Percentiles rank a stretch among this genome's conserved stretches.
These are phyloP conservation scores for Populus deltoides DNA, from an alignment of 345 rosid species.

Conservation along the genomic window DNA sequence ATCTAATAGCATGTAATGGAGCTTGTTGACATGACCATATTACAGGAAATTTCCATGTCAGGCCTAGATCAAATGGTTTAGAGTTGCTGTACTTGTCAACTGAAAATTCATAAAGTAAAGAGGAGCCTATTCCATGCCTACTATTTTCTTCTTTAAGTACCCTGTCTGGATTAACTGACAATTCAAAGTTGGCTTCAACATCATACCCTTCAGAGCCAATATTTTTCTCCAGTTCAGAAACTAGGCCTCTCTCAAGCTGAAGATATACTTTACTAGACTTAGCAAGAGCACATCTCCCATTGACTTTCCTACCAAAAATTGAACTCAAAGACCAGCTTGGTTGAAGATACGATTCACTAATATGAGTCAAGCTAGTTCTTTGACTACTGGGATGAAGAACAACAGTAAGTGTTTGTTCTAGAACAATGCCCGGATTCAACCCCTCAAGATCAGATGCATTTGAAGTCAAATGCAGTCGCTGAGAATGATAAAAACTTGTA, in stretches of 20 bases:
- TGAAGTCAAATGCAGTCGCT: constrained; percentile 59
- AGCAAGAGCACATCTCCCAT: constrained; percentile 74
- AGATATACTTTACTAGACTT: constrained; percentile 67
- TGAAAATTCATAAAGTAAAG: constrained; percentile 52
- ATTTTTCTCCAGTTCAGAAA: constrained; percentile 35
- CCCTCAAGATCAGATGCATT: constrained; percentile 37
- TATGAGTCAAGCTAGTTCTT: constrained; percentile 15
- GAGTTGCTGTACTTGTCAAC: constrained; percentile 54
- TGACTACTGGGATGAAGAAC: constrained; percentile 62
- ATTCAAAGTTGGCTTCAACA: constrained; percentile 41
- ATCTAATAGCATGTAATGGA: constrained; percentile 76
- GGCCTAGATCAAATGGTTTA: constrained; percentile 63
- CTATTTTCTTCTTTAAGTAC: constrained; percentile 46
- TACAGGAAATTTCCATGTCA: constrained; percentile 70
- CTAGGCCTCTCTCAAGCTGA: constrained; percentile 60
- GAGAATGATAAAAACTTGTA: constrained; percentile 91
- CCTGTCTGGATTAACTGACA: constrained; percentile 65
- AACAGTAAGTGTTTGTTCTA: constrained; percentile 82
- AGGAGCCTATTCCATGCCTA: constrained; percentile 25
- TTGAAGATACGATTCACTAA: constrained; percentile 42
- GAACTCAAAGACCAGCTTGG: constrained; percentile 87
- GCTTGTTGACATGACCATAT: constrained; percentile 67
- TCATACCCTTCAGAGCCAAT: constrained; percentile 26
- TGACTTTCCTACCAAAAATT: constrained; percentile 68
- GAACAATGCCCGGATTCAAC: constrained; percentile 49